These are phyloP conservation scores for Calonectria pauciramosa DNA, from an alignment of 2,329 filamentous ascomycete genomes.

Conservation along the genomic window DNA sequence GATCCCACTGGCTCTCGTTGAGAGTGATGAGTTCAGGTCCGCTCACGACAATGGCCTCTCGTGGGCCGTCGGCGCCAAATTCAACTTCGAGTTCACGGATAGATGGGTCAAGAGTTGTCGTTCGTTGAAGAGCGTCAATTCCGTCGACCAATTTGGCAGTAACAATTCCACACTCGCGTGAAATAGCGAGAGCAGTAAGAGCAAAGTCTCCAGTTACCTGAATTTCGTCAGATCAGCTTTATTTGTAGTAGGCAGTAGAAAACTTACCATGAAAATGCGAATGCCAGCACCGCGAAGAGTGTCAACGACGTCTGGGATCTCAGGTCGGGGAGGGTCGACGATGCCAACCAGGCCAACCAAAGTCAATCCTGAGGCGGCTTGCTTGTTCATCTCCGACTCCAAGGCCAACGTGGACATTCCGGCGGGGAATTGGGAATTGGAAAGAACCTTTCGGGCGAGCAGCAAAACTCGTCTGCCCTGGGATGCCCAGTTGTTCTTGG, in stretches of 20 bases:
- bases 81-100: slow-evolving; percentile 19
- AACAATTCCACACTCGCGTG: slow-evolving; percentile 79
- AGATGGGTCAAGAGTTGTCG: slow-evolving; percentile 21
- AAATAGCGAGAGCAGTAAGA: slow-evolving; percentile 80
- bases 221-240: not conserved
- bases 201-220: slow-evolving; percentile 82
- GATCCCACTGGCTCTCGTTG: slow-evolving; percentile 78
- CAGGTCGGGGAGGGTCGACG: slow-evolving; percentile 82
- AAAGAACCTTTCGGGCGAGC: slow-evolving; percentile 72
- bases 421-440: slow-evolving; percentile 53
- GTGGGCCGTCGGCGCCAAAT: slow-evolving; percentile 27
- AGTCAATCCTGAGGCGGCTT: slow-evolving; percentile 70
- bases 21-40: slow-evolving; percentile 76
- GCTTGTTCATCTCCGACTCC: slow-evolving; percentile 66
- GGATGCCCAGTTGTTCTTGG: slow-evolving; percentile 78
- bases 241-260: not conserved
- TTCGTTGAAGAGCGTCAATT: slow-evolving; percentile 63
- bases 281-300: slow-evolving; percentile 79
- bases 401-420: slow-evolving; percentile 57
- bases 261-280: slow-evolving; percentile 79
- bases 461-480: slow-evolving; percentile 78
- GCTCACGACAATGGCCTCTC: slow-evolving; percentile 71
- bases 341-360: slow-evolving; percentile 83
- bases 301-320: slow-evolving; percentile 77
- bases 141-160: slow-evolving; percentile 68